Base-by-base conservation (phyloP, 2,329 filamentous ascomycete species). In the Monosporascus sp. region DNA sequence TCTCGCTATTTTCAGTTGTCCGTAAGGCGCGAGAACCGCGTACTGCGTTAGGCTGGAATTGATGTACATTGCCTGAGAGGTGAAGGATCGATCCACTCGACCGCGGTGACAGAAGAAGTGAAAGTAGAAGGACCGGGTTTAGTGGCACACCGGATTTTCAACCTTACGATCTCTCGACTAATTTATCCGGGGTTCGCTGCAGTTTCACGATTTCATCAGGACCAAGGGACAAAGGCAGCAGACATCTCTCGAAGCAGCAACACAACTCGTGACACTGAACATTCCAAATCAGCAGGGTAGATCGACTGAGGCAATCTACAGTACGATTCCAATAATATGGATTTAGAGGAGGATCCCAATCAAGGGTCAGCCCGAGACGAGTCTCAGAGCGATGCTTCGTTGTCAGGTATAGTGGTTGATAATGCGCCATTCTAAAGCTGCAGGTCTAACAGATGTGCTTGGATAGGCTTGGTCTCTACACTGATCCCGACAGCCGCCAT, bases 381-480 rank as follows among this genome's bases (percentile, higher is more conserved):
- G 8, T 41, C 56, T 18, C 22, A 46, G 43, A 31, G 24, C n/a
- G 31, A 35, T 14, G 50, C 58, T 26, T 65, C 64, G 44, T 58
- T 63, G 37, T 46, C 61, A 7, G 55, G 65, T 66, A 63, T n/a
- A 17, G 43, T 22, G n/a, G 22, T 28, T 24, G 22, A 44, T 14
- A n/a, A n/a, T 24, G 20, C n/a, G 26, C 20, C n/a, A 46, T 46
- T 43, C 17, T 20, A 43, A 20, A 20, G 35, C 28, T 45, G 20
- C 14, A 35, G 49, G 35, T 48, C 54, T 61, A 50, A 57, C 52
- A 62, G 35, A 35, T 55, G 26, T 56, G 44, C 11, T 5, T 22
- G 15, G 24, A 48, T 43, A 72, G 75, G 72, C 51, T 67, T 78
- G 50, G 65, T 77, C 51, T 68, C 75, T 55, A 77, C 74, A 15